A percentile compares a stretch with the other conserved stretches of the same genome.
These are phyloP conservation scores for Pyricularia pennisetigena DNA, from an alignment of 2,329 filamentous ascomycete genomes.

Conservation along the genomic window DNA sequence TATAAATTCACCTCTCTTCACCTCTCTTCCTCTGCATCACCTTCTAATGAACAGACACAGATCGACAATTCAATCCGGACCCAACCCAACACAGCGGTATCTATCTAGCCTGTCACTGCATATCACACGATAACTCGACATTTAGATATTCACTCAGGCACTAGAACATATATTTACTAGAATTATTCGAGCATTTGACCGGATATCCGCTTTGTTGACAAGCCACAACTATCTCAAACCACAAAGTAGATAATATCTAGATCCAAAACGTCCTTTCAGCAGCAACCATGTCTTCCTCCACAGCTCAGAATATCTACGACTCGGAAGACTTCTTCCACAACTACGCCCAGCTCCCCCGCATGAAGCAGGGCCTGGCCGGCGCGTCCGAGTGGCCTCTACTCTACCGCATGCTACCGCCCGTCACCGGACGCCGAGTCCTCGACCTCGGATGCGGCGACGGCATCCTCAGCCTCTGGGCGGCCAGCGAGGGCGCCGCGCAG, in stretches of 20 bases:
- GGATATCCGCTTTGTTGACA: too few relatives aligned
- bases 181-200: too few relatives aligned
- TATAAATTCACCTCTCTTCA: neutral
- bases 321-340: slow-evolving; percentile 6
- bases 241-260: neutral
- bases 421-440: slow-evolving; percentile 22
- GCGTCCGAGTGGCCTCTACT: slow-evolving; percentile 34
- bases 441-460: slow-evolving; percentile 37
- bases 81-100: neutral
- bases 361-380: slow-evolving; percentile 17
- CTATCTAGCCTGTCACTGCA: neutral
- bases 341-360: slow-evolving; percentile 4
- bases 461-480: slow-evolving; percentile 33
- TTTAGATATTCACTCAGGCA: neutral
- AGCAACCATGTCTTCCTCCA: neutral
- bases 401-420: slow-evolving; percentile 24
- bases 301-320: slow-evolving; percentile 13
- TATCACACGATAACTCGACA: neutral
- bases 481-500: slow-evolving; percentile 22
- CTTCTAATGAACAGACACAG: neutral
- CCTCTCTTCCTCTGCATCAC: neutral
- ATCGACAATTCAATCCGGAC: neutral
- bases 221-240: neutral
- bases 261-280: neutral
- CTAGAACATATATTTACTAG: neutral